Base-by-base conservation (phyloP, 2,329 filamentous ascomycete species). In the Arthroderma sp. region DNA sequence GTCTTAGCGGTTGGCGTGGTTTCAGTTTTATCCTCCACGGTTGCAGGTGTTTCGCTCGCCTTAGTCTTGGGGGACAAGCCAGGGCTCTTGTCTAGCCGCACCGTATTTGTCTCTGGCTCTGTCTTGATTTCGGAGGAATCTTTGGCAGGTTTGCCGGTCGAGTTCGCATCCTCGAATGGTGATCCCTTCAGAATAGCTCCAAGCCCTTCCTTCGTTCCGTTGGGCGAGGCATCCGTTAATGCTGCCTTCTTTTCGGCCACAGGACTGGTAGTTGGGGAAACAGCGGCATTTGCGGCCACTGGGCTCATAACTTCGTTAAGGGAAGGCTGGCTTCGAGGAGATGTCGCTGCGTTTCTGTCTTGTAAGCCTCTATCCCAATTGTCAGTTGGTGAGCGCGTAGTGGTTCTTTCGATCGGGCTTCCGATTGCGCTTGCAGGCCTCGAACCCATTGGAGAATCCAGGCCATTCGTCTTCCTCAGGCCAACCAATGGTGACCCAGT, bases 401-500 rank as follows among this genome's bases (percentile, higher is more conserved):
- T 36, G 38, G 46, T 42, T 38, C 44, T 47, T 28, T 52, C 48
- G n/a, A 52, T 46, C 29, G 59, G 56, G 22, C 53, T 56, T 10
- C 57, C 55, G 44, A 53, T 51, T 11, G 60, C 58, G 38, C 59
- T 50, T 37, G 60, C 58, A 15, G 55, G 52, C 42, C 56, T 61
- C 48, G 50, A 61, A 43, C 54, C 59, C 6, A 58, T 53, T 11
- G 53, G 38, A 36, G 61, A 61, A 49, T 55, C 61, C 30, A 58
- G 56, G 42, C 61, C 62, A 45, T 58, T 62, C 38, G 57, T 57
- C 52, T 65, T 69, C 48, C 61, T 62, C 46, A 72, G 50, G 28
- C 66, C 67, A 30, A 65, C 57, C 33, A 66, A 55, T 29, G 60
- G 63, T 33, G 55, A 58, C 10, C 45, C 40, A 1, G 48, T 34